These are phyloP conservation scores for Casaregolazyma suthepensis DNA, from an alignment of 1,139 yeast species.

Conservation along the genomic window DNA sequence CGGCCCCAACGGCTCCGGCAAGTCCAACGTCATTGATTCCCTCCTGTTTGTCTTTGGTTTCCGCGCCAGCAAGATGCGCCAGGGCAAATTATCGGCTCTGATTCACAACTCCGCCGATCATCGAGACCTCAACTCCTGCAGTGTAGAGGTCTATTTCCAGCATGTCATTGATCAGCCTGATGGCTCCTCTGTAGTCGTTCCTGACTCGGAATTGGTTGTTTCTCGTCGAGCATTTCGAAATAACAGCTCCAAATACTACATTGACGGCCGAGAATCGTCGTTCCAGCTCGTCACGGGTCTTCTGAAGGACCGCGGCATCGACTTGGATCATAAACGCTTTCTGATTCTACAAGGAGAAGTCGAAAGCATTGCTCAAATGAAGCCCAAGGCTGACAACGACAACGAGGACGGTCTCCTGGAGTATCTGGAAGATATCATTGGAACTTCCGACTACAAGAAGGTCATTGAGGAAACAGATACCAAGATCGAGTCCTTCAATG, in stretches of 20 bases:
- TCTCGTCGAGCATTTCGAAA: constrained; percentile 74
- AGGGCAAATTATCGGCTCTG: constrained; percentile 81
- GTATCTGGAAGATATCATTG: constrained; percentile 93
- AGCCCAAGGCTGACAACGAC: constrained; percentile 89
- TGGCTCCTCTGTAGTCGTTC: constrained; percentile 39
- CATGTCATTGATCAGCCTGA: constrained; percentile 63
- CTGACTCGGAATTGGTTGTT: constrained; percentile 58
- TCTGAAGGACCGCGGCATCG: constrained; percentile 81
- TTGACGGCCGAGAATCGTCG: constrained; percentile 62
- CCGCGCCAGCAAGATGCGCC: constrained; percentile 95
- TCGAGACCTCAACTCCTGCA: constrained; percentile 65
- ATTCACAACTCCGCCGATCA: constrained; percentile 74
- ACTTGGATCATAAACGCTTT: constrained; percentile 90
- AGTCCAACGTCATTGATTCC: constrained; percentile 94
- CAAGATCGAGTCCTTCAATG: constrained; percentile 66
- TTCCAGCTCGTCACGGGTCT: constrained; percentile 76
- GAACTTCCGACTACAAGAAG: constrained; percentile 78
- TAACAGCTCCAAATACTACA: constrained; percentile 71
- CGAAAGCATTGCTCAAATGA: constrained; percentile 97
- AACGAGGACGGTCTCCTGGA: constrained; percentile 92
- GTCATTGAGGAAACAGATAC: constrained; percentile 61
- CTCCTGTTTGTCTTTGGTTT: constrained; percentile 95
- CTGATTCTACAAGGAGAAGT: constrained; percentile 96
- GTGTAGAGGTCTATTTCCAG: constrained; percentile 88
- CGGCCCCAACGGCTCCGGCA: constrained; percentile 99